These are phyloP conservation scores for Parachaetomium inaequale DNA, from an alignment of 495 filamentous ascomycete genomes.

Conservation along the genomic window DNA sequence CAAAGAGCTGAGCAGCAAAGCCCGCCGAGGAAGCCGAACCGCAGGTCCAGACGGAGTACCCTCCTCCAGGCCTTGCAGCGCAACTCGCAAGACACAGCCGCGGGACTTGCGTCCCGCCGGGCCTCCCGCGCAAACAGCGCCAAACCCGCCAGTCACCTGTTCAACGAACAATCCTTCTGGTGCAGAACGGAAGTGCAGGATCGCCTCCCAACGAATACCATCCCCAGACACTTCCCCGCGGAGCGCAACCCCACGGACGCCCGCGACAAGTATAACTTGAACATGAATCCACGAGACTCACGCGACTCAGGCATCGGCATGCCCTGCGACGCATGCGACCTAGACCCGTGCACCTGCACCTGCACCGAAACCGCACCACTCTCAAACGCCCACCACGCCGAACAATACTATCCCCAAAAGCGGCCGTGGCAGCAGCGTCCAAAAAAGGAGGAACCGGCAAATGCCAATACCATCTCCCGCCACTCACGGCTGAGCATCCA, in stretches of 20 bases:
- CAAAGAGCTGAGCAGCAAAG: not conserved
- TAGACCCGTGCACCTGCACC: conserved; percentile 17
- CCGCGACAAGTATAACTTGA: not conserved
- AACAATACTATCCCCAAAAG: not conserved
- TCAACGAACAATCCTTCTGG: not conserved
- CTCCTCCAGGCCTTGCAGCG: not conserved
- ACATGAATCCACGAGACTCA: conserved; percentile 18
- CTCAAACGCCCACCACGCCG: not conserved
- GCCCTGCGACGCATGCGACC: conserved; percentile 17
- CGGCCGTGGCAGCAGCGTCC: not conserved
- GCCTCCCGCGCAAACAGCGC: not conserved
- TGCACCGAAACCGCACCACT: not conserved
- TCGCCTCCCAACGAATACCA: not conserved
- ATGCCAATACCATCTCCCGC: no score
- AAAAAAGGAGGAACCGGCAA: no score
- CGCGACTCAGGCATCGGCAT: conserved; percentile 28
- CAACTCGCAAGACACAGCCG: not conserved
- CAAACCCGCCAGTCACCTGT: not conserved
- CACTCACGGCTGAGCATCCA: conserved; percentile 15
- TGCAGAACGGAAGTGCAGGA: not conserved
- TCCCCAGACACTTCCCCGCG: not conserved
- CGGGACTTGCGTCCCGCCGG: not conserved
- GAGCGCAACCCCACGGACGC: not conserved
- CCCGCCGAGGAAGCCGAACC: not conserved
- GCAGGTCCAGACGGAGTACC: conserved; percentile 14